Evolutionary conservation across 768 basidiomycete species (phyloP), one percentile per base, ranked within the genome.

Genomic region (Pseudohyphozyma bogoriensis): DNA sequence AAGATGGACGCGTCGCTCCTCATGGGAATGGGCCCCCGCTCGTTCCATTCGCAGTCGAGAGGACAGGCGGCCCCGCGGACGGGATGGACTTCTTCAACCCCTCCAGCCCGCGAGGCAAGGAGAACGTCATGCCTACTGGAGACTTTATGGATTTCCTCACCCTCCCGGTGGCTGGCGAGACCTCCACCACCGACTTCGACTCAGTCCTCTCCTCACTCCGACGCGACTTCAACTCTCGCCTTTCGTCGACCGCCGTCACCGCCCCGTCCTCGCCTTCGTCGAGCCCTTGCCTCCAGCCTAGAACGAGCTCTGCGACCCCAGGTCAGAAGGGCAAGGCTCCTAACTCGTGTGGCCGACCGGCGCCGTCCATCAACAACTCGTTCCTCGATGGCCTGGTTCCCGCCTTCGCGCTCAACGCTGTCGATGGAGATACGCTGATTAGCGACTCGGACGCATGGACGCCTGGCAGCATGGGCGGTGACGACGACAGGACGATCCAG

Each of bases 371-470:
- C 51, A 53, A 62, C 49, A 64, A 68, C 59, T 62, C 59, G 20
- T 59, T 65, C 55, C 51, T 68, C 46, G 66, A 69, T 55, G 49
- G 56, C 7, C 60, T 69, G 56, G 65, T 62, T 0, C 52, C 66
- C 10, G 59, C 55, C 13, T 39, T 60, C 53, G 39, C 44, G 10
- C n/a, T 63, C 20, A 26, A 18, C 11, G 13, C 9, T 11, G 44
- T 24, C 8, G 32, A 40, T 9, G 37, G 57, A 39, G 16, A 50
- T 26, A 63, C 65, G 4, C 61, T 59, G 10, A 33, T 36, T 13
- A 56, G 55, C 45, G 61, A 63, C 9, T 62, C 56, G 22, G 61
- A 63, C n/a, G 51, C 54, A 0, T 63, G 65, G 61, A 46, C 61
- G n/a, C 33, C 35, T 20, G 51, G n/a, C 9, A 37, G 51, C 36